Conservation (phyloP, 2,329 filamentous ascomycete genomes). For the Ophiostoma quercus region DNA sequence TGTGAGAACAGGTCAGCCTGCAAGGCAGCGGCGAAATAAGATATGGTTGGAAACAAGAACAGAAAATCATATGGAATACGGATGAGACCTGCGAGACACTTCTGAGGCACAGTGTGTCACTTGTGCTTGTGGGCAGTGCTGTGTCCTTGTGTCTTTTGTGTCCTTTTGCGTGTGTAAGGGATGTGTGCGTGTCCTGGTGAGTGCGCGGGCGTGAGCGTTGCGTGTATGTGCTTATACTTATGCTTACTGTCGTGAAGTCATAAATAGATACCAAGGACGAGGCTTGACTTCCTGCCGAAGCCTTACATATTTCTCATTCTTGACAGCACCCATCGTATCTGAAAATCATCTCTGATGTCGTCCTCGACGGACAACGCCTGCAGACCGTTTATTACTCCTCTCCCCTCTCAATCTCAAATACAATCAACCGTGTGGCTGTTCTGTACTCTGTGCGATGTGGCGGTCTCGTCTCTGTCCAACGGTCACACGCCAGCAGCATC, state of each 20-base stretch:
- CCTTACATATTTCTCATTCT: neutral
- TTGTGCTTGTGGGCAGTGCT: neutral
- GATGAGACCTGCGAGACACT: neutral
- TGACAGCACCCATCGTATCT: neutral
- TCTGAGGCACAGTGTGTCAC: slow-evolving; percentile 1
- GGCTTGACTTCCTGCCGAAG: neutral
- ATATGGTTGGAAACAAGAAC: neutral
- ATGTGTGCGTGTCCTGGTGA: neutral
- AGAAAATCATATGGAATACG: neutral
- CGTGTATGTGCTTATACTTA: neutral
- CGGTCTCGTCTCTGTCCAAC: slow-evolving; percentile 3
- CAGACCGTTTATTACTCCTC: neutral
- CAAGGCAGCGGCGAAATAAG: neutral
- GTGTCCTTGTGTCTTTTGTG: neutral
- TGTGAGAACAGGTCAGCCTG: neutral
- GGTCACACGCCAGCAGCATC: neutral
- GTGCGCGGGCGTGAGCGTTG: neutral
- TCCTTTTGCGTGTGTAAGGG: neutral
- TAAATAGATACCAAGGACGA: neutral
- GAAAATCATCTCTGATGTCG: neutral
- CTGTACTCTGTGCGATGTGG: neutral
- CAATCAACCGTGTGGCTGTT: neutral
- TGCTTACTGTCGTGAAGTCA: neutral
- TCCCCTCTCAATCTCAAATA: neutral
- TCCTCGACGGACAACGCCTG: neutral